Base-by-base conservation (phyloP, 2,329 filamentous ascomycete genomes). In the Fusarium udum region DNA sequence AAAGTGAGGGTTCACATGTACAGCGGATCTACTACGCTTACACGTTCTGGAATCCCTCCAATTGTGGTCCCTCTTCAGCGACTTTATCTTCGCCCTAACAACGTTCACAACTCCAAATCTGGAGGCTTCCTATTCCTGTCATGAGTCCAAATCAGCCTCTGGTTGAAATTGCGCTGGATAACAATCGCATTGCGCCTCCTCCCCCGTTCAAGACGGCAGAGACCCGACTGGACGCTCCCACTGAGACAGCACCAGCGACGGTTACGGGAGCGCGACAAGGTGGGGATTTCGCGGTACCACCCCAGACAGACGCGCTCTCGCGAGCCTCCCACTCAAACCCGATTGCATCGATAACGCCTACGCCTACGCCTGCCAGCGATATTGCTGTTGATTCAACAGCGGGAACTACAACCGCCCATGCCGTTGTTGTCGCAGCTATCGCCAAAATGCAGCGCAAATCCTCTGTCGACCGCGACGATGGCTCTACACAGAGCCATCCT, bases 241-340 rank as follows among this genome's bases (percentile, higher is more conserved):
- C 67, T 56, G 67, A 69, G 62, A 74, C 58, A 61, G 39, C 16
- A 15, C 28, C 39, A 48, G 28, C 53, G 37, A 67, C 26, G 57
- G 61, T 56, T 53, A 60, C 67, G 55, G 63, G 57, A 74, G 65
- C 75, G 72, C 75, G 75, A 75, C 67, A 53, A 57, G 71, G 76
- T 73, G 78, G 77, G 75, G 73, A 78, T 76, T 64, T 71, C 68
- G 77, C 76, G 67, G 74, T 77, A 60, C 72, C 68, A 67, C 69
- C 62, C 63, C 68, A 66, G 56, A 63, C 65, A 71, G 74, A 77
- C 77, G 73, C 77, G 71, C 57, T 74, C 67, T 76, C 73, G 69
- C 75, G 72, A 71, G 68, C 64, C 69, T 76, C 69, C 48, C 73
- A 69, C 72, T 64, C 70, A 64, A 75, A 67, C 65, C 67, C 68